Evolutionary conservation across 2,329 filamentous ascomycete species (phyloP).

Genomic region (Hortaea sp.): DNA sequence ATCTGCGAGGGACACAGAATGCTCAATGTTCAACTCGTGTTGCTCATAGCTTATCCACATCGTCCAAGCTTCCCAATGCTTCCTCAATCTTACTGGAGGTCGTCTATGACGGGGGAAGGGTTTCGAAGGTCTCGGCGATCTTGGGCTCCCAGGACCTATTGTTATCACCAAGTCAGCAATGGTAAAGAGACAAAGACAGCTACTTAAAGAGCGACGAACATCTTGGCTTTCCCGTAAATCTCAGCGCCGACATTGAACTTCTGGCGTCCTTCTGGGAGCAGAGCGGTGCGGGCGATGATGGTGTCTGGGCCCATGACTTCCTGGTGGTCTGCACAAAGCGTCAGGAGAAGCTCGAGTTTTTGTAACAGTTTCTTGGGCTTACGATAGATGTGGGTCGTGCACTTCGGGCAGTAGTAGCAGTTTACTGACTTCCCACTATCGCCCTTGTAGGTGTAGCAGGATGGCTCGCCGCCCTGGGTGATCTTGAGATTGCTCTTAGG

Average conservation of each 20-base stretch:
- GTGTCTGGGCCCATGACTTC: constrained; percentile 40
- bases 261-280: constrained; percentile 36
- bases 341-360: too few species aligned
- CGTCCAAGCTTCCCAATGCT: too few species aligned
- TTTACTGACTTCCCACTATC: constrained; percentile 44
- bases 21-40: too few species aligned
- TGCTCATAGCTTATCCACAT: too few species aligned
- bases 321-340: background rate
- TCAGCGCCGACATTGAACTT: constrained; percentile 42
- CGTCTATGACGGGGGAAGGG: constrained; percentile 32
- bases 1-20: too few species aligned
- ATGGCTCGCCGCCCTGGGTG: constrained; percentile 38
- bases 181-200: too few species aligned
- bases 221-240: constrained; percentile 45
- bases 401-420: constrained; percentile 50
- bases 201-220: constrained; percentile 12
- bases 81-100: too few species aligned
- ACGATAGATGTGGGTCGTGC: constrained; percentile 47
- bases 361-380: too few species aligned
- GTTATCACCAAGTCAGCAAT: too few species aligned
- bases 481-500: constrained; percentile 40
- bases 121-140: constrained; percentile 38
- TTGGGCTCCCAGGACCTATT: constrained; percentile 38
- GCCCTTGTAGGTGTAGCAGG: constrained; percentile 48
- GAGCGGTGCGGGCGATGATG: constrained; percentile 42